Conservation (phyloP, 1,284 basidiomycete species). For the Pseudozyma flocculosa region DNA sequence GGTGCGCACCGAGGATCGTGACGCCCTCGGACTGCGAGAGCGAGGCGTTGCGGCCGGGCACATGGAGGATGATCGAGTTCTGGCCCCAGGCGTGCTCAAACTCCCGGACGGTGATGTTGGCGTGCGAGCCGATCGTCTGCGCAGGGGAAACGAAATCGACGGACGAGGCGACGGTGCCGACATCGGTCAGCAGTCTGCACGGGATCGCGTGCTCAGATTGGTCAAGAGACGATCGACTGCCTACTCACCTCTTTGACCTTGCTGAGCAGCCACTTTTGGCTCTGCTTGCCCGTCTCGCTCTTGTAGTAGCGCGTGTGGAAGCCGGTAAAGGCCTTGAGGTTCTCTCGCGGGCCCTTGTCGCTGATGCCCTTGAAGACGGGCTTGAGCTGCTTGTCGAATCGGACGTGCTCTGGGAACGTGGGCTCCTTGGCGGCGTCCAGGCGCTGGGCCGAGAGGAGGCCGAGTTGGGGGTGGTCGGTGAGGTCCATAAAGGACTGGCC, state of each 20-base stretch:
- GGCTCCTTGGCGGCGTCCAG: not conserved
- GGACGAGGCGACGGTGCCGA: not conserved
- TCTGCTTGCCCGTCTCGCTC: conserved; percentile 68
- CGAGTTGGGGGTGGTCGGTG: conserved; percentile 31
- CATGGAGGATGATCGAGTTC: conserved; percentile 70
- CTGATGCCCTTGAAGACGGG: conserved; percentile 31
- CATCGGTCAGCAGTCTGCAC: too few relatives aligned
- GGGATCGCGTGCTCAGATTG: too few relatives aligned
- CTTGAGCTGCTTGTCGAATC: conserved; percentile 26
- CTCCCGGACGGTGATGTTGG: conserved; percentile 70
- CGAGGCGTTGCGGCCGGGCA: conserved; percentile 32
- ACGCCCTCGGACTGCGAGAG: conserved; percentile 57
- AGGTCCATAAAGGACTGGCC: conserved; percentile 48
- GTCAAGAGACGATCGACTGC: too few relatives aligned
- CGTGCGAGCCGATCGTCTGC: conserved; percentile 10
- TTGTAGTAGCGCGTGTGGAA: conserved; percentile 62
- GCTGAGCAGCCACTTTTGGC: conserved; percentile 76
- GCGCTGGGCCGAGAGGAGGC: conserved; percentile 12
- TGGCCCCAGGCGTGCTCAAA: conserved; percentile 90
- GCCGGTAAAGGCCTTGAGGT: conserved; percentile 61
- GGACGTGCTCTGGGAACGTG: conserved; percentile 26
- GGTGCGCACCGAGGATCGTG: conserved; percentile 76
- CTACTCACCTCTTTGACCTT: conserved; percentile 20
- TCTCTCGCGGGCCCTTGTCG: conserved; percentile 33
- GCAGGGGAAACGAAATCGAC: not conserved